Base-by-base conservation (phyloP, 805 yeast species). In the Danielia oregonensis region DNA sequence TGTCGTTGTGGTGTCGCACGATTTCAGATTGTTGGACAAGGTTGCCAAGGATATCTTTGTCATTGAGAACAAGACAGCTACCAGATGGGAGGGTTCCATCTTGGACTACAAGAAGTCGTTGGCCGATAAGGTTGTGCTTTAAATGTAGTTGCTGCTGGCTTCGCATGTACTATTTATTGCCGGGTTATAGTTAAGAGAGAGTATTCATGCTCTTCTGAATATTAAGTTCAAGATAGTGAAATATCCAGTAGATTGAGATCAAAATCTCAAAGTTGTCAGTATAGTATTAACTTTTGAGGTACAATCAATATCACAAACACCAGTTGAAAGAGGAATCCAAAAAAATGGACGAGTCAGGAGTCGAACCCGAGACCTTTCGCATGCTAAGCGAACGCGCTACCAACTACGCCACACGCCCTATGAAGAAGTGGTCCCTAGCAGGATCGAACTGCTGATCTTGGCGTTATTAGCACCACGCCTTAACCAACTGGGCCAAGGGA, bases 1-100 rank as follows among this genome's bases (percentile, higher is more conserved):
- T 76, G 96, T 91, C 35, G 95, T 88, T 49, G 96, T 93, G 40
- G 98, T 93, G 48, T 88, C 97, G 43, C 98, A 93, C 78, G 98
- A 93, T 72, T 93, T 93, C 91, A 83, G 97, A 71, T 77, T 93
- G 56, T 76, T 93, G 64, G 96, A 91, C 66, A 89, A 87, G 72
- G 86, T 93, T 59, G 98, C 98, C 36, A 86, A 91, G 72, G 97
- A 93, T 58, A 93, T 93, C 62, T 91, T 74, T 57, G 98, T 93
- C 45, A 95, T 94, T 59, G 97, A 93, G 73, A 68, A 93, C 74
- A 85, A 83, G 72, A 86, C 93, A 26, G 95, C 96, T 42, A 88
- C 96, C 39, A 79, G 87, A 76, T 93, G 98, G 98, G 86, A 93
- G 46, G 95, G 95, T 53, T 57, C 82, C 29, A 93, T 93, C 59